A percentile compares a stretch with the other conserved stretches of the same genome.
Conservation (phyloP, 192 early-diverging fungal species). For the Umbelopsis sp. region DNA sequence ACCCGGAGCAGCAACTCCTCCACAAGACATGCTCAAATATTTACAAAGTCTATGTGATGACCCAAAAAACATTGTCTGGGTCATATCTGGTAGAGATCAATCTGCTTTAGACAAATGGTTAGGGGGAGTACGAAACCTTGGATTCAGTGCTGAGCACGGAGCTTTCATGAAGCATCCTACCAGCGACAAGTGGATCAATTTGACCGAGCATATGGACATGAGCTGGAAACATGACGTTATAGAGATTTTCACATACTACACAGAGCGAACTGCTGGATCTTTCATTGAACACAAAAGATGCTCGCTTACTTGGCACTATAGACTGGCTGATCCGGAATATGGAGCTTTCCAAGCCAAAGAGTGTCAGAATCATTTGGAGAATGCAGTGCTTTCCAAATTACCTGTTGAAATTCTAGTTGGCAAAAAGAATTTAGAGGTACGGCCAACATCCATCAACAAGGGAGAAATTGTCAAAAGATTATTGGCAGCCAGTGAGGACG, state of each 20-base stretch:
- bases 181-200: constrained; percentile 72
- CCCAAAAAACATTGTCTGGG: constrained; percentile 82
- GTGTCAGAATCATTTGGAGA: constrained; percentile 94
- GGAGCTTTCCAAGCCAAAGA: constrained; percentile 97
- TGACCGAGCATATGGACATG: constrained; percentile 78
- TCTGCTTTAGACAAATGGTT: constrained; percentile 83
- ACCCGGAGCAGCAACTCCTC: constrained; percentile 80
- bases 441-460: constrained; percentile 93
- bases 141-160: constrained; percentile 94
- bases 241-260: constrained; percentile 94
- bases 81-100: constrained; percentile 93
- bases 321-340: constrained; percentile 93
- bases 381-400: constrained; percentile 88
- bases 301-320: constrained; percentile 97
- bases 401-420: constrained; percentile 95
- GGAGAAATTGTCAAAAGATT: constrained; percentile 96
- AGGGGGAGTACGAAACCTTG: constrained; percentile 74
- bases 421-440: constrained; percentile 95
- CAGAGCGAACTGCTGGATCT: constrained; percentile 92
- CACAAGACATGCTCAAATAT: constrained; percentile 79
- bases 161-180: constrained; percentile 87
- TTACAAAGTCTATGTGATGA: constrained; percentile 70
- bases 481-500: constrained; percentile 59
- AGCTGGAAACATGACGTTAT: constrained; percentile 93
- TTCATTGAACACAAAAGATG: constrained; percentile 93